Conservation (phyloP, 495 filamentous ascomycete genomes). For the Tuber umbilicatum region DNA sequence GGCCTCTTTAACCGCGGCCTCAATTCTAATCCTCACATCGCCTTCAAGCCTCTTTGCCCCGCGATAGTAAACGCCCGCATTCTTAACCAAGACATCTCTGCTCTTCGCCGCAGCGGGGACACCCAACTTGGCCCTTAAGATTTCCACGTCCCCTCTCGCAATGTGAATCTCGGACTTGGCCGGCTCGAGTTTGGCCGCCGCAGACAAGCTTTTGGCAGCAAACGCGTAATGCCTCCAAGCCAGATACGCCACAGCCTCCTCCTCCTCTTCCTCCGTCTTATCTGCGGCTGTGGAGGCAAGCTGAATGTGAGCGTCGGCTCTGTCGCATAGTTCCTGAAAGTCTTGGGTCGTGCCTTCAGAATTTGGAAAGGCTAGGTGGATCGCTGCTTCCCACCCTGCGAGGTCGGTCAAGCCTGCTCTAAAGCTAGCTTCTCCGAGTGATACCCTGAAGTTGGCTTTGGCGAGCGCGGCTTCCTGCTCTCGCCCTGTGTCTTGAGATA, state of each 20-base stretch:
- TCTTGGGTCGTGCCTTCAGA: constrained; percentile 45
- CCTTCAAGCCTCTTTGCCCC: constrained; percentile 50
- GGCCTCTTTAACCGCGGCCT: constrained; percentile 33
- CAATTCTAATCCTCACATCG: constrained; percentile 17
- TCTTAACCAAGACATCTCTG: constrained; percentile 51
- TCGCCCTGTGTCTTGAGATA: constrained; percentile 24
- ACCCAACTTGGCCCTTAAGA: constrained; percentile 51
- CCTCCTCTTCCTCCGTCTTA: constrained; percentile 46
- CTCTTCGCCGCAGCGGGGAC: constrained; percentile 48
- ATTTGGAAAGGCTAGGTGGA: constrained; percentile 47
- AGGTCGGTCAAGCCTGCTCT: constrained; percentile 46
- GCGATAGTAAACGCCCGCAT: constrained; percentile 60
- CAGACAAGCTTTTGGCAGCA: constrained; percentile 44
- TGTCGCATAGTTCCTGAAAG: constrained; percentile 51
- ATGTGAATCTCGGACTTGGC: constrained; percentile 56
- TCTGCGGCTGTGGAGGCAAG: constrained; percentile 45
- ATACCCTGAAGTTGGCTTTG: constrained; percentile 50
- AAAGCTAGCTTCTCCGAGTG: constrained; percentile 54
- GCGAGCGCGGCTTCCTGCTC: constrained; percentile 49
- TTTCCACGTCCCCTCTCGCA: constrained; percentile 57
- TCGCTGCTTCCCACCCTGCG: constrained; percentile 49
- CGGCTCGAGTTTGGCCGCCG: constrained; percentile 50
- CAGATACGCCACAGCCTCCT: constrained; percentile 48
- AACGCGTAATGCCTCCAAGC: constrained; percentile 38
- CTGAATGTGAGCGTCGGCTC: constrained; percentile 55